Evolutionary conservation across 208 protist genomes (phyloP), one percentile per base, ranked within the genome.

Genomic region (Acanthamoeba triangularis): DNA sequence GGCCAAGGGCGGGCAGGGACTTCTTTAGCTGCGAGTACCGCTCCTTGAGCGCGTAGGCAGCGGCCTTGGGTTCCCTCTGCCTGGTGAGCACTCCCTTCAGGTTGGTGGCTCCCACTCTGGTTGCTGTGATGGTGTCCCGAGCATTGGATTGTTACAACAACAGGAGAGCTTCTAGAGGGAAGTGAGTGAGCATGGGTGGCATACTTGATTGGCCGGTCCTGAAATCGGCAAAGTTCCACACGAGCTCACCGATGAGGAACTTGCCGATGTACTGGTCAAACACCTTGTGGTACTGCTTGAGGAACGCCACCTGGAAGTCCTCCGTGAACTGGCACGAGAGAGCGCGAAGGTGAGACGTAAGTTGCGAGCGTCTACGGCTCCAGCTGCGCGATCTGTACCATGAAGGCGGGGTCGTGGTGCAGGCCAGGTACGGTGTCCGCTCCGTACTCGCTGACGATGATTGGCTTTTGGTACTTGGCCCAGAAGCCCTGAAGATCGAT

Each of bases 221-320:
- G 74, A 84, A 84, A 37, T 84, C 74, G 5, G 74, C 74, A 56
- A 84, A 84, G 41, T 84, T 84, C 74, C 74, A 84, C 35, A 84
- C 74, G 41, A 84, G 74, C 74, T 84, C 74, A 20, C 74, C 74
- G 41, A 84, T 84, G 37, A 84, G 74, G 74, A n/a, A 84, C 74
- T 84, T 84, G 74, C 74, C 74, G 74, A 84, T 84, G 74, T 56
- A 84, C 37, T 14, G 35, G 28, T 84, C 74, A 33, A 84, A 84
- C 41, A 84, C 74, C 41, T 25, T 33, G 37, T 84, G 74, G 74
- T 84, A 84, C 74, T 84, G 41, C 74, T 84, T 49, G 13, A 84
- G 33, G 74, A 84, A 84, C 10, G 4, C 74, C 41, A 84, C 74
- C 23, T 84, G 74, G 74, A 84, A 84, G 37, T 84, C 74, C 41